Conservation (phyloP, 1,139 yeast species). For the Suhomyces atakaporum region DNA sequence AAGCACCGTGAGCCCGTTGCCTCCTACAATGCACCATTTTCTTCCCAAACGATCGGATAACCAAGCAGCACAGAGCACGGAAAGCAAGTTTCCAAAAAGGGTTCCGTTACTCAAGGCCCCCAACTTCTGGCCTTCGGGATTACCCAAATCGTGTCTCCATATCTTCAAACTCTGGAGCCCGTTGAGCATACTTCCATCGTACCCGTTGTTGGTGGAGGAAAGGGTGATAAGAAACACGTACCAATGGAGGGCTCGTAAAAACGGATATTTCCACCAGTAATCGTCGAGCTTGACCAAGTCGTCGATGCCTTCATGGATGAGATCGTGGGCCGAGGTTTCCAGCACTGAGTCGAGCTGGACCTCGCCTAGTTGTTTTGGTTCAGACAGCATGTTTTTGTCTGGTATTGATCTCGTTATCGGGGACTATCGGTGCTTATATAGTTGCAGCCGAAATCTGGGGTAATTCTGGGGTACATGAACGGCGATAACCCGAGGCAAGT, state of each 20-base stretch:
- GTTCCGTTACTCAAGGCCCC: constrained; percentile 26
- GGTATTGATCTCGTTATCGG: no score
- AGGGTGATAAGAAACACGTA: constrained; percentile 20
- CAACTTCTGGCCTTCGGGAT: constrained; percentile 21
- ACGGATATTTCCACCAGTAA: constrained; percentile 16
- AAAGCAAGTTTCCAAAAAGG: constrained; percentile 24
- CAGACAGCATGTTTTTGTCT: not conserved
- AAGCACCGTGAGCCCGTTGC: constrained; percentile 15
- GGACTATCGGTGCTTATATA: no score
- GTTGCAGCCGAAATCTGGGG: no score
- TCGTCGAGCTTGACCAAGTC: constrained; percentile 14
- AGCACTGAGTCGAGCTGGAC: constrained; percentile 7
- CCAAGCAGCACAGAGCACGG: constrained; percentile 31
- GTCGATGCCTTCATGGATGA: constrained; percentile 7
- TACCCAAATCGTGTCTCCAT: constrained; percentile 22
- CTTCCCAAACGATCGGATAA: constrained; percentile 52
- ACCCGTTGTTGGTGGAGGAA: constrained; percentile 22
- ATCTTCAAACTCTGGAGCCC: constrained; percentile 18
- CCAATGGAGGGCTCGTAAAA: constrained; percentile 14
- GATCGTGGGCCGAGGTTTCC: not conserved
- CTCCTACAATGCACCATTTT: constrained; percentile 21
- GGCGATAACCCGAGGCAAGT: no score
- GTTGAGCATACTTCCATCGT: constrained; percentile 1
- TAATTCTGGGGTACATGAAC: no score
- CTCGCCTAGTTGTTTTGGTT: constrained; percentile 6